Conservation (phyloP, 2,329 filamentous ascomycete genomes). For the Alternaria atra region DNA sequence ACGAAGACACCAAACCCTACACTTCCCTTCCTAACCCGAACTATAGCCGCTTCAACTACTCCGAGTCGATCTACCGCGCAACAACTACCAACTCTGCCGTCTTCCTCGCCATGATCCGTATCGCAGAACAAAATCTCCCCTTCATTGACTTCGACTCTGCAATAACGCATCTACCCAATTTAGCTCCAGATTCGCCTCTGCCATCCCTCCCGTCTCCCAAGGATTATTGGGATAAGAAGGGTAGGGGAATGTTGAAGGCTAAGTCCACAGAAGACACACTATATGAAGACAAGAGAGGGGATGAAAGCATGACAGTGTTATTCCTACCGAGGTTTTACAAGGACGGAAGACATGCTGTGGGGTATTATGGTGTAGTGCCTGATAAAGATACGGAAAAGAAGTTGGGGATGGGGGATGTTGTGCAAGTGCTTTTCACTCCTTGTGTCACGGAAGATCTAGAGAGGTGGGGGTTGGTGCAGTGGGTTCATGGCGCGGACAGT, state of each 20-base stretch:
- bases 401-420: not conserved
- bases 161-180: constrained; percentile 32
- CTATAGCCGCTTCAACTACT: not conserved
- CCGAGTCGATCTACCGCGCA: constrained; percentile 23
- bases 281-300: not conserved
- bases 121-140: constrained; percentile 32
- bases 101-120: constrained; percentile 30
- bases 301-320: constrained; percentile 4
- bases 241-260: not conserved
- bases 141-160: constrained; percentile 28
- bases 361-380: constrained; percentile 11
- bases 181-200: constrained; percentile 1
- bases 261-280: constrained; percentile 9
- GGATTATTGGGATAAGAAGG: too few relatives aligned
- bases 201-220: constrained; percentile 1
- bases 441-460: constrained; percentile 14
- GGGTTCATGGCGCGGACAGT: not conserved
- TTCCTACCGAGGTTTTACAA: constrained; percentile 32
- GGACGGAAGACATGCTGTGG: constrained; percentile 24
- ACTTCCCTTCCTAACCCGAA: constrained; percentile 3
- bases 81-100: constrained; percentile 27
- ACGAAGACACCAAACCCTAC: not conserved
- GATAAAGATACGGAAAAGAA: too few relatives aligned
- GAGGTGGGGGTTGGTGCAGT: constrained; percentile 14
- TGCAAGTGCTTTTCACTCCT: constrained; percentile 20